Evolutionary conservation across 768 basidiomycete genomes (phyloP), one percentile per base, ranked within the genome.

Genomic region (Asterophora lycoperdoides): DNA sequence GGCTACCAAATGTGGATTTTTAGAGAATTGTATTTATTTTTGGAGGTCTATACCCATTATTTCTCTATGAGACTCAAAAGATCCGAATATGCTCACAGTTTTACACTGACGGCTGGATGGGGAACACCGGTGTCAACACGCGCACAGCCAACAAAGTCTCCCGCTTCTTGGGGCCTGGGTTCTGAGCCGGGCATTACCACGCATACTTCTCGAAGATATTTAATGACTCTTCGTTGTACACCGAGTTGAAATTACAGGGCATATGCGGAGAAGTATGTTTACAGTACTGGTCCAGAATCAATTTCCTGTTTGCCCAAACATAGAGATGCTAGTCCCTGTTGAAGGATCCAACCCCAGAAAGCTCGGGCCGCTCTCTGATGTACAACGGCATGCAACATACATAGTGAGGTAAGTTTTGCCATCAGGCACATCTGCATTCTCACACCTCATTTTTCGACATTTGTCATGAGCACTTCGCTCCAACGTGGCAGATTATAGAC

Each of bases 1-100:
- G 52, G 54, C 41, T 48, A 53, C 59, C 64, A 59, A 52, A 53
- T 52, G 54, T 44, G 56, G 52, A 51, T 39, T 44, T 17, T 18
- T 35, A 44, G 35, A 43, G 29, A 34, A 35, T 48, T 42, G 34
- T 52, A 19, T 19, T n/a, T 11, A n/a, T 41, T 11, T 23, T 11
- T 48, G 49, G 30, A 18, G 51, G 42, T 49, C 33, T 29, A 52
- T 41, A 41, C 38, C 48, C 41, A 41, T 56, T 47, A 18, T 45
- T 40, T 23, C 52, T 41, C 53, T 39, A 48, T 46, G 57, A 51
- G 6, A 51, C 49, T 32, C 40, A 44, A 48, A 45, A 54, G 58
- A 56, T 59, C 58, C 58, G 58, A 44, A 15, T 45, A 52, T 50
- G 43, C 47, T 43, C 33, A 32, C 29, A 32, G 38, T 47, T 30